Conservation (phyloP, 192 early-diverging fungal species). For the Gonapodya sp. region DNA sequence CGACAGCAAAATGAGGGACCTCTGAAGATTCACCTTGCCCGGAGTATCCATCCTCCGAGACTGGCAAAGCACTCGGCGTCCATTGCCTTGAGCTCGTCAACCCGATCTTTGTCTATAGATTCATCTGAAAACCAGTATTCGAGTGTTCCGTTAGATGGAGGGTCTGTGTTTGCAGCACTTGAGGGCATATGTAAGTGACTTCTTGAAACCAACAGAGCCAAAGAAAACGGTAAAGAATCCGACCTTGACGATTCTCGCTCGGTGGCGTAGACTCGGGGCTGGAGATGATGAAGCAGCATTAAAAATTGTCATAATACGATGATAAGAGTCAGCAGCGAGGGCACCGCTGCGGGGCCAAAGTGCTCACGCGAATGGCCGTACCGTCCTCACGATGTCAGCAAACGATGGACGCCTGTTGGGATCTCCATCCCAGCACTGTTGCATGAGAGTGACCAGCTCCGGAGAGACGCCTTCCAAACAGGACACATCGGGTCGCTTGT, state of each 20-base stretch:
- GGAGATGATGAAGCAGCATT: too few relatives aligned
- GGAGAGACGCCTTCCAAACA: background rate
- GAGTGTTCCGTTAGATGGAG: background rate
- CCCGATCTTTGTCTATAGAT: background rate
- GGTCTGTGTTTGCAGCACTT: background rate
- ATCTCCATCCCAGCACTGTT: background rate
- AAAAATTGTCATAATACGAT: too few relatives aligned
- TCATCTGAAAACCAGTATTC: background rate
- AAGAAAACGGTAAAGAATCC: background rate
- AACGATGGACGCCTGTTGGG: background rate
- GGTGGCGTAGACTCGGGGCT: background rate
- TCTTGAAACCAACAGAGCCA: background rate
- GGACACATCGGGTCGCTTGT: background rate
- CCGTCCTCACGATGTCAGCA: background rate
- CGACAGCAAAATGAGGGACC: too few relatives aligned
- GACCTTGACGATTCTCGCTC: background rate
- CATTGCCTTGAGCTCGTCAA: background rate
- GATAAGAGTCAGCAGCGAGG: too few relatives aligned
- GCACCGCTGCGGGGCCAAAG: too few relatives aligned
- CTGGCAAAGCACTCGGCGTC: background rate
- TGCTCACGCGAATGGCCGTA: background rate
- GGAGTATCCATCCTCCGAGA: background rate
- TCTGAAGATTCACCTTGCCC: background rate
- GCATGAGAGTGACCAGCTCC: background rate
- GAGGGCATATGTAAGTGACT: background rate